Base-by-base conservation (phyloP, 148 eudicot species). In the Vaccinium darrowii region DNA sequence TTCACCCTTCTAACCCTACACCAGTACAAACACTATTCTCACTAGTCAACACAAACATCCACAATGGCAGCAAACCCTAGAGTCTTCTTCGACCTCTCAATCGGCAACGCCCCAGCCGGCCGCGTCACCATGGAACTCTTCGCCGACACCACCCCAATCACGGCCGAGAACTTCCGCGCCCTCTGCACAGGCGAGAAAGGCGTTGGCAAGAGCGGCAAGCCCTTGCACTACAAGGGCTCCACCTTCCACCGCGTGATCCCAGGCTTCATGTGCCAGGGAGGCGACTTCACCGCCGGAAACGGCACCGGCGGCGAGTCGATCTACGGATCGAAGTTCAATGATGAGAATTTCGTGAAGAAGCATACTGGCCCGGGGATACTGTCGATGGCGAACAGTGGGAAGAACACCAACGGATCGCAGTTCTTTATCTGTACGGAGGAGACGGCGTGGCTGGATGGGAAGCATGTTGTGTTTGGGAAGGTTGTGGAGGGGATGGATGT, bases 371-470 rank as follows among this genome's bases (percentile, higher is more conserved):
- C 98, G 0, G 94, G 98, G 1, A 83, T 91, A 7, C 90, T 94
- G 36, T 94, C 98, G 21, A 94, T 94, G 98, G 98, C 98, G 0
- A 94, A 93, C 56, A 84, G 94, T 0, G 98, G 98, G 0, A 91
- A 91, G 0, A 85, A 87, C n/a, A 94, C 93, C 11, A 94, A 94
- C 77, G 98, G 98, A 23, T 93, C 95, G 0, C 95, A 94, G 91
- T 94, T 94, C 86, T 94, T 94, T 67, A 86, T 94, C 80, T 92
- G 97, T 83, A 95, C 98, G 0, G 90, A 90, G 1, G 84, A 86
- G 90, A 95, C 98, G 15, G 51, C 85, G 58, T 94, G 98, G 98
- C 88, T 94, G 14, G 92, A 94, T 67, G 95, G 95, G 3, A 93
- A 91, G 88, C 98, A 93, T 80, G 92, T 91, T 25, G 98, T 93